These are phyloP conservation scores for Ettlia oleoabundans DNA, from an alignment of 139 green algal genomes.

Conservation along the genomic window DNA sequence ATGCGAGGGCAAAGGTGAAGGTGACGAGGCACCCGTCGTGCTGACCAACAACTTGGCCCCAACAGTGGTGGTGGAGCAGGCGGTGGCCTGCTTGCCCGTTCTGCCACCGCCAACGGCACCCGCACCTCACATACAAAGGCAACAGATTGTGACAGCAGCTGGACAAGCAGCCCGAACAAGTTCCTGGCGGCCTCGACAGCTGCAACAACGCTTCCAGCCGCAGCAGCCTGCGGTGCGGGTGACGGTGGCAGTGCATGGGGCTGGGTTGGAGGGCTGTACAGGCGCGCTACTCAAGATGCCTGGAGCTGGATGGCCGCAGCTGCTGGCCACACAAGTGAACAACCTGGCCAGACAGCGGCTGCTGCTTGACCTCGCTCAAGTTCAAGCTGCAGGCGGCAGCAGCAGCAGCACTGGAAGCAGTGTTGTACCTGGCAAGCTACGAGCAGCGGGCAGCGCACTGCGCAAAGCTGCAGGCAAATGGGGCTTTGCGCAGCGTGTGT, in stretches of 20 bases:
- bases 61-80: neutral
- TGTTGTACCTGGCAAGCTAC: no score
- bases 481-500: neutral
- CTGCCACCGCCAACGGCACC: neutral
- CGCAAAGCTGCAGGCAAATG: neutral
- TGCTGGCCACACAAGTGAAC: neutral
- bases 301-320: neutral
- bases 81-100: constrained; percentile 3
- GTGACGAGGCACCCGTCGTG: neutral
- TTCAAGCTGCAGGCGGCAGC: neutral
- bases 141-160: no score
- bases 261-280: constrained; percentile 14
- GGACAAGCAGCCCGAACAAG: no score
- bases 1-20: no score
- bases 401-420: neutral
- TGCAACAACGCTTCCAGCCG: neutral
- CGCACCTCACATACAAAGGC: no score
- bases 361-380: neutral
- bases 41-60: constrained; percentile 6
- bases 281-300: constrained; percentile 8
- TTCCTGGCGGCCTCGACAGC: no score
- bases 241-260: constrained; percentile 3
- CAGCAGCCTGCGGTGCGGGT: neutral
- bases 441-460: no score
- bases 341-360: constrained; percentile 2